Conservation (phyloP, 805 yeast genomes). For the Metschnikowia amazonensis region DNA sequence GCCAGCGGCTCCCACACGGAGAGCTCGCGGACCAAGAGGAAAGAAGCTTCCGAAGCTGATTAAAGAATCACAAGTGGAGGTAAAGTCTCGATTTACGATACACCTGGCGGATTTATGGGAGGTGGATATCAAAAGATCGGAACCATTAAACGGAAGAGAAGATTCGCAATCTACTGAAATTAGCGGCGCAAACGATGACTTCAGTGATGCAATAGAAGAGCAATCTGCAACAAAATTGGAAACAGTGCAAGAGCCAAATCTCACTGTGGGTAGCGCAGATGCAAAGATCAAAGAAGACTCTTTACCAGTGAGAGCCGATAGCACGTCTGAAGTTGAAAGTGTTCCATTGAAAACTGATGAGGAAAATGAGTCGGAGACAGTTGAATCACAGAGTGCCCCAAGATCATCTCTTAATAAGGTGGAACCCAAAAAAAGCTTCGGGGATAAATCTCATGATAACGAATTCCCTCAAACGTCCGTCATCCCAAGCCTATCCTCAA, state of each 20-base stretch:
- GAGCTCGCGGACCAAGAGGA: conserved; percentile 74
- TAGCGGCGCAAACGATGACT: neutral
- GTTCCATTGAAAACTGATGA: neutral
- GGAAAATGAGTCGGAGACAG: neutral
- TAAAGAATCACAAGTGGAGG: conserved; percentile 36
- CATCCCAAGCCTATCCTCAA: neutral
- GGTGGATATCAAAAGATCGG: conserved; percentile 12
- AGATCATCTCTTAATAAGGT: neutral
- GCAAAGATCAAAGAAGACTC: neutral
- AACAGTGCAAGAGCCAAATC: neutral
- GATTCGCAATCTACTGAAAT: neutral
- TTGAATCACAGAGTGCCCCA: neutral
- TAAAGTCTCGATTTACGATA: conserved; percentile 32
- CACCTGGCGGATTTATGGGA: conserved; percentile 38
- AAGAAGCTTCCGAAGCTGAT: conserved; percentile 62
- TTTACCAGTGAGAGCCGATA: neutral
- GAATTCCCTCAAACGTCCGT: neutral
- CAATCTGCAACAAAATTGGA: neutral
- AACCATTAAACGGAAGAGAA: neutral
- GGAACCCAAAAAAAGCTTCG: neutral
- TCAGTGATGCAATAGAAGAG: neutral
- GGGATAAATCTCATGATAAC: neutral
- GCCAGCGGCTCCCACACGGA: conserved; percentile 20
- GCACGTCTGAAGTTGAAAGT: neutral
- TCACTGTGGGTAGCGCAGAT: neutral